phyloP scores from a whole-genome alignment of 257 asterid species.

The Paraleonurus japonicus region DNA sequence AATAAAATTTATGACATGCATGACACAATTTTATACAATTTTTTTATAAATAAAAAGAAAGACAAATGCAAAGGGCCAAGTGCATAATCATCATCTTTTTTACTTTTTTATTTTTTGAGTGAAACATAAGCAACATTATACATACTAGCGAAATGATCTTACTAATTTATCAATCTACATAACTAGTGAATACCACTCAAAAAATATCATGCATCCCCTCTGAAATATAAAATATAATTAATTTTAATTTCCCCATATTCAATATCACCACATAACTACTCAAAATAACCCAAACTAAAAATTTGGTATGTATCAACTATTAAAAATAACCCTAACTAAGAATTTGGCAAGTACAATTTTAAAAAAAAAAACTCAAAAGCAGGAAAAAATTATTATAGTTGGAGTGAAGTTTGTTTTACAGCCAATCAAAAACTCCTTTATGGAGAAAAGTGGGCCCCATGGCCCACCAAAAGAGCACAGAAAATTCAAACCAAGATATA shows the following conservation, averaged over 20 bases:
- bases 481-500: constrained; percentile 27
- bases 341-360: constrained; percentile 1
- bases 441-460: constrained; percentile 27
- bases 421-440: constrained; percentile 29
- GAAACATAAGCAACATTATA: background rate
- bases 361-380: constrained; percentile 18
- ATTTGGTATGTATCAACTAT: background rate
- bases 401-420: constrained; percentile 32
- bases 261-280: background rate
- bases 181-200: too few species aligned
- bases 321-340: background rate
- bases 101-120: background rate
- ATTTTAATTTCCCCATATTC: background rate
- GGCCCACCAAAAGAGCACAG: background rate
- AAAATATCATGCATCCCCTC: too few species aligned
- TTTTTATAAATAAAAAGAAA: too few species aligned
- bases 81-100: background rate
- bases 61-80: background rate
- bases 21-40: too few species aligned
- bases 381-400: constrained; percentile 30
- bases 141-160: background rate
- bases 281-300: background rate
- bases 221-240: too few species aligned
- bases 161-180: too few species aligned
- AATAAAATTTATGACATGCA: too few species aligned